Percentiles rank a stretch among this genome's conserved stretches.
These are phyloP conservation scores for Oryza rufipogon DNA, from an alignment of 176 grass and related monocot genomes.

Conservation along the genomic window DNA sequence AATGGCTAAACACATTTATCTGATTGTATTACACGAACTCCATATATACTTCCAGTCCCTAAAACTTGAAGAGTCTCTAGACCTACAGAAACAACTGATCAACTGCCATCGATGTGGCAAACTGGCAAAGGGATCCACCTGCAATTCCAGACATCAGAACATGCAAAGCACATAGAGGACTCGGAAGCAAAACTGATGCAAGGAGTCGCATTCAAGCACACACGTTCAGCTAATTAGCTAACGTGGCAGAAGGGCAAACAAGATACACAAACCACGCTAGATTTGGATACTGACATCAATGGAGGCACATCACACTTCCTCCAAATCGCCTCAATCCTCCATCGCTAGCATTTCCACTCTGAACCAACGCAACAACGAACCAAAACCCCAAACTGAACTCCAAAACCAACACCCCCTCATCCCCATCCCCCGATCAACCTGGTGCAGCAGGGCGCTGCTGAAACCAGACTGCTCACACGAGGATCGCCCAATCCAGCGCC, in stretches of 20 bases:
- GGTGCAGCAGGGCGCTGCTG: background rate
- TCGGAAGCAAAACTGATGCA: background rate
- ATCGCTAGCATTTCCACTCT: too few relatives aligned
- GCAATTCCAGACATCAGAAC: background rate
- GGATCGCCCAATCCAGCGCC: too few relatives aligned
- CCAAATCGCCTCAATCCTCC: too few relatives aligned
- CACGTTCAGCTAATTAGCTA: background rate
- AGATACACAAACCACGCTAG: background rate
- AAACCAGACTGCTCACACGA: background rate
- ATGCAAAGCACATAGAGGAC: background rate
- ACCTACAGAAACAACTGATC: background rate
- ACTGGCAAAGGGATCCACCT: background rate
- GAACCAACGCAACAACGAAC: background rate
- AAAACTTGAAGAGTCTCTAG: background rate
- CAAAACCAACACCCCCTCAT: background rate
- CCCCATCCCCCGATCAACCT: background rate
- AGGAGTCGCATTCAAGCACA: background rate
- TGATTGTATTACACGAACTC: background rate
- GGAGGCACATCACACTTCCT: too few relatives aligned
- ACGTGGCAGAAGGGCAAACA: background rate
- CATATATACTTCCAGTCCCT: too few relatives aligned
- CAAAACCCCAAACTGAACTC: background rate
- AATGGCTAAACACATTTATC: background rate
- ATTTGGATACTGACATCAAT: too few relatives aligned
- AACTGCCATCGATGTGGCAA: background rate